Evolutionary conservation across 2,329 filamentous ascomycete genomes (phyloP).

Genomic region (Metarhizium sp.): DNA sequence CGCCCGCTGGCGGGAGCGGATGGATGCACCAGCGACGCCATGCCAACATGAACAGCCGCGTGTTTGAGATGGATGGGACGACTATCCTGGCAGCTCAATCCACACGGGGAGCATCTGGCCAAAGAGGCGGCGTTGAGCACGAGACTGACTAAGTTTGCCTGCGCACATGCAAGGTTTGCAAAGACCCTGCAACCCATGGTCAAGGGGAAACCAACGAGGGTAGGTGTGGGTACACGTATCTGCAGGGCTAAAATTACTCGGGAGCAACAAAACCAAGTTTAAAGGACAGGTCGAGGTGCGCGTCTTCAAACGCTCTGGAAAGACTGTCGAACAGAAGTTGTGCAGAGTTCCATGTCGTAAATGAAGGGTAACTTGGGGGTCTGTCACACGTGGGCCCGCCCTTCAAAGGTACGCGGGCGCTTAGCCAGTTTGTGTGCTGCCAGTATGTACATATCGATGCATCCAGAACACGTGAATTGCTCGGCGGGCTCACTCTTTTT

Average conservation of each 20-base stretch:
- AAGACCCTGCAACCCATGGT: not conserved
- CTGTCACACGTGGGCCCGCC: not conserved
- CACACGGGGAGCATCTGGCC: slow-evolving; percentile 31
- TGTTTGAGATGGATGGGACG: slow-evolving; percentile 46
- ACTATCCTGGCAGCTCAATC: slow-evolving; percentile 5
- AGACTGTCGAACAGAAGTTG: not conserved
- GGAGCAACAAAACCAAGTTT: slow-evolving; percentile 1
- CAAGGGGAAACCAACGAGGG: not conserved
- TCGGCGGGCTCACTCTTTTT: no score
- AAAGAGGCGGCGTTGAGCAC: not conserved
- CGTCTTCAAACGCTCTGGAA: not conserved
- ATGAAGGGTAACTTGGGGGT: not conserved
- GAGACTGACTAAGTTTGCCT: not conserved
- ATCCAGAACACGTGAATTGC: no score
- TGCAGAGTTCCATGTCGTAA: not conserved
- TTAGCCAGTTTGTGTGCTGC: no score
- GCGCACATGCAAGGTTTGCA: not conserved
- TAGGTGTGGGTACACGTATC: not conserved
- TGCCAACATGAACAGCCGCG: slow-evolving; percentile 10
- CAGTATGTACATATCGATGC: no score
- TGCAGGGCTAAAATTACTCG: slow-evolving; percentile 1
- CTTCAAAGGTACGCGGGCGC: not conserved
- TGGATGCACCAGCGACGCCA: not conserved
- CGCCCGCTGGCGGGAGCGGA: not conserved
- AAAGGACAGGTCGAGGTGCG: not conserved